Conservation (phyloP, 805 yeast species). For the Phaffomyces thermotolerans region DNA sequence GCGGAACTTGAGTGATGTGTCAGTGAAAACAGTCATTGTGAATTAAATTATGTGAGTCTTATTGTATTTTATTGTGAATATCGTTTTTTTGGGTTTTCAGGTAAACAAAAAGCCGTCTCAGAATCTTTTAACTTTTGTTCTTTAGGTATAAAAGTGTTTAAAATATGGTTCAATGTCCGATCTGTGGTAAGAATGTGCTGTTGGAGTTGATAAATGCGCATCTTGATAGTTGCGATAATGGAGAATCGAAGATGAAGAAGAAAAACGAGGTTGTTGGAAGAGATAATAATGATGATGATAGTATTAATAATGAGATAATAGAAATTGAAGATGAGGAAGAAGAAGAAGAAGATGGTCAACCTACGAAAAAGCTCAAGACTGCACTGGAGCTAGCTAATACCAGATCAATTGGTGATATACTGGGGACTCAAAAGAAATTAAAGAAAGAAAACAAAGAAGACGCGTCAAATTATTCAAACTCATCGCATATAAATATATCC, state of each 20-base stretch:
- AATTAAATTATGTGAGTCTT: too few relatives aligned
- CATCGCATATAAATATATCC: too few relatives aligned
- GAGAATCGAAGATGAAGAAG: slow-evolving; percentile 7
- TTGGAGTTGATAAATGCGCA: slow-evolving; percentile 19
- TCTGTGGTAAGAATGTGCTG: slow-evolving; percentile 15
- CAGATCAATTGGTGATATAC: slow-evolving; percentile 6
- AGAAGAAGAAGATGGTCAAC: background rate
- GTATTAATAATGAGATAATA: slow-evolving; percentile 1
- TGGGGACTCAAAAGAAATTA: slow-evolving; percentile 1
- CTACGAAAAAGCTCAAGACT: slow-evolving; percentile 4
- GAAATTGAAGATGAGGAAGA: background rate
- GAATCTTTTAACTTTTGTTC: too few relatives aligned
- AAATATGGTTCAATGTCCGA: slow-evolving; percentile 22
- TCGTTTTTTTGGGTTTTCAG: too few relatives aligned
- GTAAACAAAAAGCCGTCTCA: too few relatives aligned
- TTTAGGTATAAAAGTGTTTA: background rate
- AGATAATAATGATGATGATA: slow-evolving; percentile 5
- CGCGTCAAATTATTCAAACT: background rate
- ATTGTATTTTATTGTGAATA: too few relatives aligned
- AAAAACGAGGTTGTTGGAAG: background rate
- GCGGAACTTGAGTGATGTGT: background rate
- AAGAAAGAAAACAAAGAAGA: background rate
- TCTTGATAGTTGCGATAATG: slow-evolving; percentile 18
- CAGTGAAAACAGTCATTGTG: too few relatives aligned
- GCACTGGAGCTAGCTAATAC: slow-evolving; percentile 4